phyloP scores from a whole-genome alignment of 164 flowering plant genomes.

The Dillenia suffruticosa region DNA sequence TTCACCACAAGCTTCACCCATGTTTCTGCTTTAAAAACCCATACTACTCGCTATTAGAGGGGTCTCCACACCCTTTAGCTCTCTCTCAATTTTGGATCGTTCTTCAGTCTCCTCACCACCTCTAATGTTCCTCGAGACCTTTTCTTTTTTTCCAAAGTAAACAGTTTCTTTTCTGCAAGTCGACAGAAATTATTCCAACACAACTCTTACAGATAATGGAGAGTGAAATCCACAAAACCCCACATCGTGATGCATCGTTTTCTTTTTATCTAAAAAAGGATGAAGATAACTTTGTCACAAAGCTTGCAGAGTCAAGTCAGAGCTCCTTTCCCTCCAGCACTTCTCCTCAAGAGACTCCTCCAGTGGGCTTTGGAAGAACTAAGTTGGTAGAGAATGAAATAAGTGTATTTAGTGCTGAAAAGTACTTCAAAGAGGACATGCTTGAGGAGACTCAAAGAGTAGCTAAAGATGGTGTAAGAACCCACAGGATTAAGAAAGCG shows the following conservation, averaged over 20 bases:
- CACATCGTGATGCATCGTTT: conserved; percentile 36
- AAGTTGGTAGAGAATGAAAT: conserved; percentile 30
- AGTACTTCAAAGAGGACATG: conserved; percentile 39
- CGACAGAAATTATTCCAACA: neutral
- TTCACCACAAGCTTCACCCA: too few relatives aligned
- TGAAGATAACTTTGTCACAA: conserved; percentile 20
- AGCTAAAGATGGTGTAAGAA: neutral
- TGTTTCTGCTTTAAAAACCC: too few relatives aligned
- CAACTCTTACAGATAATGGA: conserved; percentile 15
- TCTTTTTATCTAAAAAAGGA: conserved; percentile 27
- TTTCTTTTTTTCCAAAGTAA: too few relatives aligned
- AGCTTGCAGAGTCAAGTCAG: conserved; percentile 17
- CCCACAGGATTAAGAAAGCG: conserved; percentile 3
- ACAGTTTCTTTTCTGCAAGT: neutral
- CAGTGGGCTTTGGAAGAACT: conserved; percentile 4
- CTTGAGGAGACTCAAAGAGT: neutral
- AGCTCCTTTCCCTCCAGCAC: conserved; percentile 5
- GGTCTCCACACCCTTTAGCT: too few relatives aligned
- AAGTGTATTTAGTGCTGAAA: conserved; percentile 51
- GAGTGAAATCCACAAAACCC: conserved; percentile 2
- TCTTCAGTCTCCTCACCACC: too few relatives aligned
- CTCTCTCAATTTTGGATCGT: too few relatives aligned
- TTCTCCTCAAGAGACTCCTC: conserved; percentile 13
- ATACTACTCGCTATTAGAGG: too few relatives aligned
- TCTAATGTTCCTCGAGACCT: too few relatives aligned